Base-by-base conservation (phyloP, 805 yeast genomes). In the Wickerhamomyces bovis region DNA sequence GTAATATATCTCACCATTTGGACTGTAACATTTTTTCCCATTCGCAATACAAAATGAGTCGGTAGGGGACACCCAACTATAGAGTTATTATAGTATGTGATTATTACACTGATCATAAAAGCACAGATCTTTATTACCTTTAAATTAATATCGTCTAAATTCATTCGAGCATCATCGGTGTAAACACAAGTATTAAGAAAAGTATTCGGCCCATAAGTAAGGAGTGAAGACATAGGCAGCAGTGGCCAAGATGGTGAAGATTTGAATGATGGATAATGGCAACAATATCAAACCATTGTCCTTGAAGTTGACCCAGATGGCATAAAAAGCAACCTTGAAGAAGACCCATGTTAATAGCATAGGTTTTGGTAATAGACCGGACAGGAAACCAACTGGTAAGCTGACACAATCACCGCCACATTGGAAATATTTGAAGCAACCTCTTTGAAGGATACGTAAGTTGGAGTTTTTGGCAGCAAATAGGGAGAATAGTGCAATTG, bases 381-480 rank as follows among this genome's bases (percentile, higher is more conserved):
- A 76, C 44, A 94, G 75, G 58, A 94, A 78, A 5, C 88, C 83
- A 44, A 89, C 83, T 7, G 99, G 99, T 6, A 83, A 84, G 19
- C 67, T 62, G 18, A 87, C 78, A 60, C 89, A 84, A 44, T 72
- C 80, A 20, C 97, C 97, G 38, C 98, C 99, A 44, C 77, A 73
- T 62, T 75, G 68, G 73, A 94, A 89, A 67, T 94, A 94, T 47
- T 71, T 71, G 75, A 89, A 89, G 66, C 99, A 94, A 9, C 99
- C 99, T 41, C 66, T 70, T 69, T 90, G 97, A 51, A 94, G 72
- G 30, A 85, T 76, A 52, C 68, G 68, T 54, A 94, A 73, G 49
- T 85, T 73, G 25, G 69, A 68, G 46, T 73, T 75, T 53, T 88
- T 87, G 16, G 97, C 99, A 5, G 96, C 95, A 67, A 94, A 94